A percentile compares a stretch with the other conserved stretches of the same genome.
These are phyloP conservation scores for Pseudogymnoascus sp. DNA, from an alignment of 2,329 filamentous ascomycete species.

Conservation along the genomic window DNA sequence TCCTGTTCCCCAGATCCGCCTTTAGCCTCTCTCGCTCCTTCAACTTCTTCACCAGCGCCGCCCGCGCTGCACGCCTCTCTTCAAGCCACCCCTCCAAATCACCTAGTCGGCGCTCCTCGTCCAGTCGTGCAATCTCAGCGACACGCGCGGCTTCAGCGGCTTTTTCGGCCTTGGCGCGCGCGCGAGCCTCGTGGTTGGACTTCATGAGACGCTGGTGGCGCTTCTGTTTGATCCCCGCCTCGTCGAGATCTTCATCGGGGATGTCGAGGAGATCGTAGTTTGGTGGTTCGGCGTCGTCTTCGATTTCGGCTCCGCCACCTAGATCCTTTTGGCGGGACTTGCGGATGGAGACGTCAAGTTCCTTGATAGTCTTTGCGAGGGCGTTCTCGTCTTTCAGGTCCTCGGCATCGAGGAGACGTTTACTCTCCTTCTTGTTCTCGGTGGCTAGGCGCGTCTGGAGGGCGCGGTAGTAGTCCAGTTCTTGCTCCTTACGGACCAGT, in stretches of 20 bases:
- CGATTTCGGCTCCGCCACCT: conserved; percentile 69
- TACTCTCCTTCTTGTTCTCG: conserved; percentile 84
- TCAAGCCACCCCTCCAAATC: conserved; percentile 82
- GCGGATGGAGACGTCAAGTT: conserved; percentile 83
- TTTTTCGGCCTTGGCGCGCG: conserved; percentile 92
- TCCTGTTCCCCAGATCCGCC: conserved; percentile 90
- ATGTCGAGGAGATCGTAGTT: conserved; percentile 83
- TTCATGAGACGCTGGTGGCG: conserved; percentile 88
- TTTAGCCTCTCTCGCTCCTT: conserved; percentile 91
- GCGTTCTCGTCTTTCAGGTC: conserved; percentile 88
- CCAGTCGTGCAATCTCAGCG: conserved; percentile 74
- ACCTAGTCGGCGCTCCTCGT: conserved; percentile 75
- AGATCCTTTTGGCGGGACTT: conserved; percentile 91
- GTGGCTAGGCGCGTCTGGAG: conserved; percentile 65
- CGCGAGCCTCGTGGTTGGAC: conserved; percentile 86
- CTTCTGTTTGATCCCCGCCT: conserved; percentile 85
- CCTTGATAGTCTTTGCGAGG: conserved; percentile 75
- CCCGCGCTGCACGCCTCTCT: conserved; percentile 68
- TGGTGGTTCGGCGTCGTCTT: conserved; percentile 69
- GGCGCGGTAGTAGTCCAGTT: conserved; percentile 87
- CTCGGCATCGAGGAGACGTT: conserved; percentile 76
- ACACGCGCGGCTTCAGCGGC: conserved; percentile 80
- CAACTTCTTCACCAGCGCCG: conserved; percentile 67
- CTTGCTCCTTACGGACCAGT: conserved; percentile 89
- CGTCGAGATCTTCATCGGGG: conserved; percentile 87